Evolutionary conservation across 805 yeast species (phyloP).

Genomic region (Suhomyces pyralidae): DNA sequence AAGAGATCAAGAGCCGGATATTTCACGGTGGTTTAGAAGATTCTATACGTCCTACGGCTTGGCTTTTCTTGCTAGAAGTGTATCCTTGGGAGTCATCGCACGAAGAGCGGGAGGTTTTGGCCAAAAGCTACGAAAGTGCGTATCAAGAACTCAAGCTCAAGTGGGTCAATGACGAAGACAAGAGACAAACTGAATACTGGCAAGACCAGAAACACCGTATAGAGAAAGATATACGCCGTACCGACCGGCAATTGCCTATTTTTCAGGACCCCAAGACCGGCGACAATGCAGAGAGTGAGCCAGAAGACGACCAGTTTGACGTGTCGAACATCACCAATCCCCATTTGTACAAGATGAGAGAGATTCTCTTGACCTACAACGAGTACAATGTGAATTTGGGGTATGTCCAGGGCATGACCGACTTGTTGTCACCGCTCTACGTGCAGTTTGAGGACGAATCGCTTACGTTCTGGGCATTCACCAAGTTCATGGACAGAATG

Average conservation of each 20-base stretch:
- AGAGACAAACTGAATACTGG: slow-evolving; percentile 64
- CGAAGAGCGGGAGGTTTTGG: slow-evolving; percentile 62
- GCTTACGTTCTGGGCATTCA: slow-evolving; percentile 84
- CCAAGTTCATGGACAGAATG: slow-evolving; percentile 88
- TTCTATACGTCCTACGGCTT: slow-evolving; percentile 64
- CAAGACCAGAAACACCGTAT: slow-evolving; percentile 85
- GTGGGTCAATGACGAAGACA: slow-evolving; percentile 61
- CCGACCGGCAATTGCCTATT: slow-evolving; percentile 74
- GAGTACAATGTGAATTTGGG: slow-evolving; percentile 82
- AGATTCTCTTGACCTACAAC: slow-evolving; percentile 81
- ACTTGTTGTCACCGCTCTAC: slow-evolving; percentile 82
- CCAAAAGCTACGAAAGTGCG: slow-evolving; percentile 53
- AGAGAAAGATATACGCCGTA: slow-evolving; percentile 89
- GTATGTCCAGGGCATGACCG: slow-evolving; percentile 98
- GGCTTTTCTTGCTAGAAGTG: slow-evolving; percentile 82
- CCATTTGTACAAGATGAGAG: slow-evolving; percentile 68
- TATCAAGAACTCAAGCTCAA: slow-evolving; percentile 64
- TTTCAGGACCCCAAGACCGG: slow-evolving; percentile 44
- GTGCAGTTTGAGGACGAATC: slow-evolving; percentile 64
- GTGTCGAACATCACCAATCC: slow-evolving; percentile 68
- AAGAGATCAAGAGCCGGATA: slow-evolving; percentile 76
- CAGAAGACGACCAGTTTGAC: slow-evolving; percentile 51
- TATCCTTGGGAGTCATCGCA: slow-evolving; percentile 84
- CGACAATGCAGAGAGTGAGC: slow-evolving; percentile 30
- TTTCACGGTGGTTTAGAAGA: slow-evolving; percentile 85